These are phyloP conservation scores for Tetrahymena thermophila DNA, from an alignment of 73 alveolate species.

Conservation along the genomic window DNA sequence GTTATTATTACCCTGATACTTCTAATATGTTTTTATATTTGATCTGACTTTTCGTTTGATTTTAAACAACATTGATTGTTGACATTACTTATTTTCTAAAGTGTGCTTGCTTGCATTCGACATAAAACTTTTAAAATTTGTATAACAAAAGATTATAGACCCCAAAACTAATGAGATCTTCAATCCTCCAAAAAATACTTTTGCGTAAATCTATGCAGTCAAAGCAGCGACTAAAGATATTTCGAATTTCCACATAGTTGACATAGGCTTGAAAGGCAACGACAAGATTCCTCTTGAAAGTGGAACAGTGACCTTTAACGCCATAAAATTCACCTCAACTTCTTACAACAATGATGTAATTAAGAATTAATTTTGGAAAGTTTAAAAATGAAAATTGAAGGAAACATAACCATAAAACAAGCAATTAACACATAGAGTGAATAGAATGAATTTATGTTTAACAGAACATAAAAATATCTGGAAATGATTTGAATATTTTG, in stretches of 20 bases:
- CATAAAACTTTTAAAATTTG: background rate
- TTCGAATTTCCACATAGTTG: conserved; percentile 32
- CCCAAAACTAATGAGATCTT: conserved; percentile 48
- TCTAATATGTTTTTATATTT: background rate
- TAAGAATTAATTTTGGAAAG: background rate
- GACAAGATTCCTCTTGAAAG: conserved; percentile 48
- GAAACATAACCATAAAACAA: background rate
- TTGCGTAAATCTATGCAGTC: conserved; percentile 19
- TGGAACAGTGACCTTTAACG: conserved; percentile 51
- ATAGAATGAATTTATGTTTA: background rate
- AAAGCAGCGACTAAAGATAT: conserved; percentile 36
- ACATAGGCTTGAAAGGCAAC: conserved; percentile 60
- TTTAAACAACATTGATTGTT: background rate
- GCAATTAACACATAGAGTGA: background rate
- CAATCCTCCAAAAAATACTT: conserved; percentile 53
- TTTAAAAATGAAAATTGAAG: conserved; percentile 4
- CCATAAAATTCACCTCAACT: conserved; percentile 53
- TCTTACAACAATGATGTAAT: conserved; percentile 53
- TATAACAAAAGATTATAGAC: conserved; percentile 39
- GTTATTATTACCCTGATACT: background rate
- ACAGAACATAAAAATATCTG: background rate
- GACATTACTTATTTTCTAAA: background rate
- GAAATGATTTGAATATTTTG: background rate
- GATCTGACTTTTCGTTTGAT: background rate
- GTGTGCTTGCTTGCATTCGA: background rate